These are phyloP conservation scores for Globisporangium spinosum DNA, from an alignment of 352 stramenopile species.

Conservation along the genomic window DNA sequence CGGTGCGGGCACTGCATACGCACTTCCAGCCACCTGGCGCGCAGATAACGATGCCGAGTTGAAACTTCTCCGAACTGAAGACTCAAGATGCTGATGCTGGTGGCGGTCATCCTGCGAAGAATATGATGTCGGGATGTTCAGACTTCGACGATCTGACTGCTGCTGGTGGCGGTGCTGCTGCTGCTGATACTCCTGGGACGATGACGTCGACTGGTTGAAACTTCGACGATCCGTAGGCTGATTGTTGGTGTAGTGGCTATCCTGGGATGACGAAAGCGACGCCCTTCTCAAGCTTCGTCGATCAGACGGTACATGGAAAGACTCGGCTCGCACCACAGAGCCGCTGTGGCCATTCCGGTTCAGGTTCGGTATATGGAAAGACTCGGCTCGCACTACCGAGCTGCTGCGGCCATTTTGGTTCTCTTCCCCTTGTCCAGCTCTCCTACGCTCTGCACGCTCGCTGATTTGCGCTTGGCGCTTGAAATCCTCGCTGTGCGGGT, in stretches of 20 bases:
- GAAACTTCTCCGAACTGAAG: background rate
- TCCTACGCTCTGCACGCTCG: conserved; percentile 16
- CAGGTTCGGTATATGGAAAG: conserved; percentile 16
- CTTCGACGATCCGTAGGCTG: background rate
- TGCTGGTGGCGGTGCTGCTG: background rate
- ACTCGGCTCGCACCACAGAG: background rate
- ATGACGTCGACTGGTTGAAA: background rate
- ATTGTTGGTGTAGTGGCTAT: background rate
- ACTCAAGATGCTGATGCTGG: background rate
- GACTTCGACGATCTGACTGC: conserved; percentile 1
- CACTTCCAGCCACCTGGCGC: background rate
- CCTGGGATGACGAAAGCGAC: background rate
- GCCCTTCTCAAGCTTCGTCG: background rate
- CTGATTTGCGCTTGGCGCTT: conserved; percentile 6
- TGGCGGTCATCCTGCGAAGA: background rate
- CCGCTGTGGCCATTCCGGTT: conserved; percentile 5
- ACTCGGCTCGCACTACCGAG: background rate
- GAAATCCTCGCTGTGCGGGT: conserved; percentile 37
- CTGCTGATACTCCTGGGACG: background rate
- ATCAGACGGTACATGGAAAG: conserved; percentile 3
- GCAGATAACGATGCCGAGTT: background rate
- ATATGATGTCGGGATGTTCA: background rate
- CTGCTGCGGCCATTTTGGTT: conserved; percentile 5
- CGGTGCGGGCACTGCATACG: background rate
- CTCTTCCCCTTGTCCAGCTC: conserved; percentile 24